Conservation (phyloP, 2,329 filamentous ascomycete species). For the Raffaelea arxii region DNA sequence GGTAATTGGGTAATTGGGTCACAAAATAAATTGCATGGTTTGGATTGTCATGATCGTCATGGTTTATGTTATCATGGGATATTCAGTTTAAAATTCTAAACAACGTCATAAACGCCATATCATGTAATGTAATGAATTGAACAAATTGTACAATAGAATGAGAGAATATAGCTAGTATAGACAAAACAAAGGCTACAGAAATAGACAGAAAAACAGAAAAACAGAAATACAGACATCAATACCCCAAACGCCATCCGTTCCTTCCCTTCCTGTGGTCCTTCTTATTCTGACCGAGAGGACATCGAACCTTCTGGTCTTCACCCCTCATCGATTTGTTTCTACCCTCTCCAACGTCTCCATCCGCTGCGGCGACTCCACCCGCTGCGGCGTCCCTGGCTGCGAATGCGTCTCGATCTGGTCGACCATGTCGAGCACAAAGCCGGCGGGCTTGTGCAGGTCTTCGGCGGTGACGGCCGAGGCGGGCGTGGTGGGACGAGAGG, state of each 20-base stretch:
- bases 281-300: background rate
- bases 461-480: slow-evolving; percentile 19
- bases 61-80: too few relatives aligned
- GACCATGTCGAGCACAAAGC: slow-evolving; percentile 42
- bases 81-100: too few relatives aligned
- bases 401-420: slow-evolving; percentile 36
- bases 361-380: background rate
- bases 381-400: background rate
- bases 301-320: background rate
- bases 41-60: too few relatives aligned
- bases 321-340: background rate
- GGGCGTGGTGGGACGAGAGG: slow-evolving; percentile 17
- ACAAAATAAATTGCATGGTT: too few relatives aligned
- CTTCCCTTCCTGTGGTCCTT: background rate
- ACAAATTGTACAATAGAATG: too few relatives aligned
- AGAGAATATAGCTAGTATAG: too few relatives aligned
- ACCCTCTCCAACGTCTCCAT: background rate
- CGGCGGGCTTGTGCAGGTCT: slow-evolving; percentile 5
- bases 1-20: too few relatives aligned
- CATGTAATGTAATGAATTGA: too few relatives aligned
- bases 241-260: background rate
- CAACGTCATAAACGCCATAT: too few relatives aligned
- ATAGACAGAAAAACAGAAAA: too few relatives aligned
- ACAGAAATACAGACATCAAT: too few relatives aligned
- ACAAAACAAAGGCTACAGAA: too few relatives aligned